Base-by-base conservation (phyloP, 2,329 filamentous ascomycete genomes). In the Fusarium sp. region DNA sequence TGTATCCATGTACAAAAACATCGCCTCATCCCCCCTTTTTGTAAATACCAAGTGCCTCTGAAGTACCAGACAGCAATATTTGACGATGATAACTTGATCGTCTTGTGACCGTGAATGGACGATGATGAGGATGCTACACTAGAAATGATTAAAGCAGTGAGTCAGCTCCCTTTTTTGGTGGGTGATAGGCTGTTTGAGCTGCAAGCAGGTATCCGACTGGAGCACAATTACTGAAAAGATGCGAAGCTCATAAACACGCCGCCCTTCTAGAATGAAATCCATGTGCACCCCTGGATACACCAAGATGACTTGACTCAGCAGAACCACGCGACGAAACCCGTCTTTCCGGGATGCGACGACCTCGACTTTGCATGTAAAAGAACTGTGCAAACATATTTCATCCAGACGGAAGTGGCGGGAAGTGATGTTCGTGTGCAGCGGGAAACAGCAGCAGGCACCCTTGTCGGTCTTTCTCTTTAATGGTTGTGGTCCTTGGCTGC, bases 391-490 rank as follows among this genome's bases (percentile, higher is more conserved):
- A 68, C 61, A 63, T 38, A 56, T 42, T 20, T 52, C 38, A 42
- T 64, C 8, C 9, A 37, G 22, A 57, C 59, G 34, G 67, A 59
- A 68, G 61, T 57, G 40, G 45, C 60, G 71, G 66, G 56, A 64
- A 47, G 31, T 45, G 29, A 47, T 73, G 73, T 64, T 59, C 62
- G 62, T 71, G 52, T 73, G 70, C 66, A 73, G 70, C 70, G 63
- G 71, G 63, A 73, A 71, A 68, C 72, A 70, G 73, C 70, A 75
- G 73, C 70, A 75, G 65, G 69, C 57, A 71, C 61, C 72, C 72
- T 63, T 61, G 40, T 62, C 67, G n/a, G 62, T 38, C 34, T 62
- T 37, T 62, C 54, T 66, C 62, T 62, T 64, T 35, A 62, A 47
- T 38, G 47, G 69, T 47, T 62, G 45, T 27, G 35, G 45, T 58